Conservation (phyloP, 306 rosid species). For the Vigna reflexopilosa region DNA sequence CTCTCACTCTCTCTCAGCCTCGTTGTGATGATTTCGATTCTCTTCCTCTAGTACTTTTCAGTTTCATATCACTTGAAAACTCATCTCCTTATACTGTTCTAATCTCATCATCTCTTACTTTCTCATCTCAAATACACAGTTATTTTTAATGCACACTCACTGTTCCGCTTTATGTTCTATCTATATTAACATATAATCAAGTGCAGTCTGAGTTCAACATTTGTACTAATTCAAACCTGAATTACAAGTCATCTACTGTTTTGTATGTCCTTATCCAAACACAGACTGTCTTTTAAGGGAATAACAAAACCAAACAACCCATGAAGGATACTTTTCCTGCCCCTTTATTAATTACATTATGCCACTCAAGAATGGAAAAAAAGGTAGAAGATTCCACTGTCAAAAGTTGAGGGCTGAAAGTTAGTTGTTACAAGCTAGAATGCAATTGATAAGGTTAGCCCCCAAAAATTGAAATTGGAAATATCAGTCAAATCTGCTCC, state of each 20-base stretch:
- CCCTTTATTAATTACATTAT: neutral
- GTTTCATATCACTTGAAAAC: constrained; percentile 44
- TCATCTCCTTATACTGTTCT: constrained; percentile 10
- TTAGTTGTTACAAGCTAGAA: constrained; percentile 18
- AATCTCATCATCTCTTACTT: constrained; percentile 1
- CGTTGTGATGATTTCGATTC: constrained; percentile 55
- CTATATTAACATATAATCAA: neutral
- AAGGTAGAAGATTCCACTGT: constrained; percentile 12
- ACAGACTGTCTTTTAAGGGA: constrained; percentile 3
- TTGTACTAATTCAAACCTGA: neutral
- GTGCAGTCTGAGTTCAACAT: constrained; percentile 1
- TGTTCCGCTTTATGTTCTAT: constrained; percentile 1
- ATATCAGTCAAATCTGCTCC: neutral
- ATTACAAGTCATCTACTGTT: neutral
- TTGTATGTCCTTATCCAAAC: neutral
- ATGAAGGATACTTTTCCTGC: neutral
- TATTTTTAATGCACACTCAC: neutral
- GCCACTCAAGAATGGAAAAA: neutral
- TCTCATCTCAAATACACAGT: constrained; percentile 10
- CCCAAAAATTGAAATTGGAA: constrained; percentile 17
- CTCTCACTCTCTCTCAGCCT: constrained; percentile 43
- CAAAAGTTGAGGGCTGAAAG: constrained; percentile 1
- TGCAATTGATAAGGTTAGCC: constrained; percentile 5
- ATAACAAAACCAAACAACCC: neutral
- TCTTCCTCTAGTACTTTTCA: constrained; percentile 50